Base-by-base conservation (phyloP, 1,284 basidiomycete species). In the Apiotrichum siamense region DNA sequence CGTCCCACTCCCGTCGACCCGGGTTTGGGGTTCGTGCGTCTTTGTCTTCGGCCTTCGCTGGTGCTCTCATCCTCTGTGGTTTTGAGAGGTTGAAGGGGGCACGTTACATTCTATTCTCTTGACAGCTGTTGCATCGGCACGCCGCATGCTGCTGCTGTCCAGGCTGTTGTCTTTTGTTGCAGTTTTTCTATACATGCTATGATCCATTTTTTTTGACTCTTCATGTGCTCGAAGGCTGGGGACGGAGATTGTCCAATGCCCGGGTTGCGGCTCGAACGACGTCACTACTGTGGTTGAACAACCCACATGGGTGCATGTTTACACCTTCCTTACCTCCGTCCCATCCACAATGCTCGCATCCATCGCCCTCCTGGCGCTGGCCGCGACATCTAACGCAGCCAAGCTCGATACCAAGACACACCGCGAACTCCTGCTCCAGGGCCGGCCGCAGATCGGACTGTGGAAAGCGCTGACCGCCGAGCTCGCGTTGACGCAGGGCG, bases 371-470 rank as follows among this genome's bases (percentile, higher is more conserved):
- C 46, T 49, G 9, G 35, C 44, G n/a, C 37, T 48, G 1, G 25
- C 31, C 4, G 7, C 31, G 17, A 23, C 17, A 1, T 9, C 31
- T 33, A 10, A 35, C 7, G 31, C 36, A 4, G 43, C 24, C 13
- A 26, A 31, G 11, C 56, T 68, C 35, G 59, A 64, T 27, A 36
- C 63, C 9, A 40, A 47, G 7, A 44, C 57, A 13, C 60, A 67
- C 51, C 52, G 49, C 13, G 46, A 55, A 31, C 59, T 71, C 12
- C 60, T 71, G 3, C 58, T 60, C 9, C 43, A 50, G 5, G 69
- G 69, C 26, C 57, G 60, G 18, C 64, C 67, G 3, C 63, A 65
- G 33, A 41, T 71, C 35, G 64, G 60, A 1, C 55, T 71, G n/a
- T 71, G 62, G 61, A 49, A 65, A 31, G 62, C 65, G 4, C 44